phyloP scores from a whole-genome alignment of 306 rosid genomes.

The Vachellia collinsii region DNA sequence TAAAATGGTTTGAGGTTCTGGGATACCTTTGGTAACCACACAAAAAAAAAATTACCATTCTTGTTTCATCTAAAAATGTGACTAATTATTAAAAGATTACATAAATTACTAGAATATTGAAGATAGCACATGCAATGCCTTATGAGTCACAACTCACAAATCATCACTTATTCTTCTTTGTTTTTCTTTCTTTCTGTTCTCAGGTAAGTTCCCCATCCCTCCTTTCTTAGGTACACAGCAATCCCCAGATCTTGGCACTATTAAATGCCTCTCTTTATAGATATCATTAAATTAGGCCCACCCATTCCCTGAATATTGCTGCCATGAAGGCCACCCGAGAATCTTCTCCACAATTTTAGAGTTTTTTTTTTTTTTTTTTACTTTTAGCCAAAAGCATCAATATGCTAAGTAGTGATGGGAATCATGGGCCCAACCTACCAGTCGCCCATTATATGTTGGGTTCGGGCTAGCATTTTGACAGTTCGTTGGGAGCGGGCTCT shows the following conservation, averaged over 20 bases:
- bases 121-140: background rate
- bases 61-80: background rate
- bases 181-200: background rate
- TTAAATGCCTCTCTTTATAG: background rate
- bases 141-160: background rate
- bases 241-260: background rate
- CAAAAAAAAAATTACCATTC: background rate
- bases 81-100: background rate
- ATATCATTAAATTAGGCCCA: constrained; percentile 3
- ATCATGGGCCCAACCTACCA: too few relatives aligned
- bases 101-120: background rate
- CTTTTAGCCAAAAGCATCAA: too few relatives aligned
- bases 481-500: too few relatives aligned
- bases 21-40: too few relatives aligned
- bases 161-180: background rate
- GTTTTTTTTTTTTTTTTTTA: too few relatives aligned
- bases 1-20: too few relatives aligned
- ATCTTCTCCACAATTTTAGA: background rate
- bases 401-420: too few relatives aligned
- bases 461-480: too few relatives aligned
- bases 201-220: background rate
- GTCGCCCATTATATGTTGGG: too few relatives aligned
- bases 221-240: background rate
- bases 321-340: background rate
- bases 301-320: background rate